Evolutionary conservation across 805 yeast genomes (phyloP).

Genomic region (Wickerhamia fluorescens): DNA sequence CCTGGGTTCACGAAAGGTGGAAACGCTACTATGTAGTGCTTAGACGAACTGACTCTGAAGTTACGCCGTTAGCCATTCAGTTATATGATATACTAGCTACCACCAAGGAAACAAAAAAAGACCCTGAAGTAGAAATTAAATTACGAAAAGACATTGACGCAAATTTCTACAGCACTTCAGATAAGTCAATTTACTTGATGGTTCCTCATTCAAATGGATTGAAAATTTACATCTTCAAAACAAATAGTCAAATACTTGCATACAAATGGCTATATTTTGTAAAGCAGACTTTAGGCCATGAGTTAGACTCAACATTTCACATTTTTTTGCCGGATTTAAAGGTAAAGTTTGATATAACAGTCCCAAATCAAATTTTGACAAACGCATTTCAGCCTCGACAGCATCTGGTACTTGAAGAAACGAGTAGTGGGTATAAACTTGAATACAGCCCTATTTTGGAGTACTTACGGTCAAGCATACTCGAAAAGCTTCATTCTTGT

Average conservation of each 20-base stretch:
- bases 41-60: conserved; percentile 47
- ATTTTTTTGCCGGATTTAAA: conserved; percentile 42
- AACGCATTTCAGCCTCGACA: conserved; percentile 6
- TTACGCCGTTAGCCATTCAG: conserved; percentile 54
- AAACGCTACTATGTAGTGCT: conserved; percentile 70
- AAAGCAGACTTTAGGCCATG: conserved; percentile 36
- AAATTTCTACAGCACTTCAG: conserved; percentile 56
- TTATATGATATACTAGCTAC: conserved; percentile 38
- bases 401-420: conserved; percentile 6
- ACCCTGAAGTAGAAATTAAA: conserved; percentile 16
- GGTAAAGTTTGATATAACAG: conserved; percentile 34
- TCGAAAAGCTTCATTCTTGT: conserved; percentile 19
- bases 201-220: conserved; percentile 17
- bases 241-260: conserved; percentile 47
- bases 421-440: conserved; percentile 18
- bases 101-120: conserved; percentile 5
- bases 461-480: conserved; percentile 31
- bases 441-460: conserved; percentile 23
- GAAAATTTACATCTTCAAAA: conserved; percentile 46
- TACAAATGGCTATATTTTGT: conserved; percentile 61
- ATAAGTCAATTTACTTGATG: conserved; percentile 58
- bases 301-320: conserved; percentile 18
- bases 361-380: conserved; percentile 29
- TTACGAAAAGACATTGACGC: conserved; percentile 23
- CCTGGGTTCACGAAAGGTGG: conserved; percentile 67